Base-by-base conservation (phyloP, 805 yeast species). In the Saccharomycopsis fodiens region DNA sequence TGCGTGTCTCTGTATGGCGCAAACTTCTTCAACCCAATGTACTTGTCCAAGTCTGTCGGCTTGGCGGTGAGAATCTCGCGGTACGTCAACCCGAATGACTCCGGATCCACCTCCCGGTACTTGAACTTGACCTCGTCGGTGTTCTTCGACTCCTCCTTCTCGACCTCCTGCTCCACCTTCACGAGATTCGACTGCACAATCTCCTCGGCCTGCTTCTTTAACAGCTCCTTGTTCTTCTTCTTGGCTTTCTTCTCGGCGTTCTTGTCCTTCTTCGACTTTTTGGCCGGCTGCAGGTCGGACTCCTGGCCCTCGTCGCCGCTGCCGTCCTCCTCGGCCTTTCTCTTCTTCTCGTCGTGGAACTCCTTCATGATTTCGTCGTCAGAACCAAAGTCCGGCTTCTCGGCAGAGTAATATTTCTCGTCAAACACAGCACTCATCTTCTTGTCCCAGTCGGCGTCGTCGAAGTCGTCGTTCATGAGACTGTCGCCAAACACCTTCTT, bases 21-120 rank as follows among this genome's bases (percentile, higher is more conserved):
- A 54, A 93, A 79, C 63, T 89, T 89, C 69, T 91, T 91, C 56
- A 93, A 67, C 19, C 96, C 93, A 47, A 88, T 81, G 57, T 72
- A 88, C 46, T 80, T 82, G 63, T 93, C 93, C 62, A 93, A 70
- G 41, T 82, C 84, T 50, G 74, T 72, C 61, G 93, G 98, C 58
- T 85, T 91, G 12, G 98, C 98, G 48, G 86, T 66, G 44, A 93
- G 69, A 40, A 93, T 93, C 56, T 93, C 98, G 52, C 93, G 73
- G 0, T 93, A 74, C 0, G 85, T 72, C 41, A 93, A 70, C 10
- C 97, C 97, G 65, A 76, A 93, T 7, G 88, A 68, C 57, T 93
- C 97, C 6, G 98, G 97, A 1, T 96, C 88, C 3, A 93, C 97
- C 56, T 88, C 95, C 57, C 97, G 76, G 60, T 93, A 93, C 56